Base-by-base conservation (phyloP, 257 asterid species). In the Sherardia arvensis region DNA sequence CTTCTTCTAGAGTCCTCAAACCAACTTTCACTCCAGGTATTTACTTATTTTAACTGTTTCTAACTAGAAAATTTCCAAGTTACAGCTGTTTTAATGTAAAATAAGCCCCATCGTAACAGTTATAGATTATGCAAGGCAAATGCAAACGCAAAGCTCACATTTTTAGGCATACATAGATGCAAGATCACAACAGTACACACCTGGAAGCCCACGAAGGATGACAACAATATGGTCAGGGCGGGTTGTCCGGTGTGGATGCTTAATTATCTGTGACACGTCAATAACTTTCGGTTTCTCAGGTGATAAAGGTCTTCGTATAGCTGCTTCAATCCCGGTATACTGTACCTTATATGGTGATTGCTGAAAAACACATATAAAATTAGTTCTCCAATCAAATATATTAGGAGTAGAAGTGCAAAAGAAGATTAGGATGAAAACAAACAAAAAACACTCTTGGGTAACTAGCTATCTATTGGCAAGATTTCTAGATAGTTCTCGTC, bases 201-300 rank as follows among this genome's bases (percentile, higher is more conserved):
- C 99, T 81, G 99, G 95, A 78, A 93, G 97, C 68, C 99, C 99
- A 63, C 97, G 90, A 66, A 90, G 80, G 62, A 93, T 85, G 57
- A 93, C 51, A 62, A 87, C 99, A 48, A 93, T 81, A 72, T 84
- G 96, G 81, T 85, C 97, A 26, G 99, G 99, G 33, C 96, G 97
- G 65, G 71, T 75, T 63, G 85, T 79, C 57, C 99, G 87, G 68
- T 85, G 81, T 43, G 99, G 99, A 57, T 84, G 81, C 87, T 84
- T 93, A 59, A 93, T 79, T 77, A 90, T 79, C 76, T 84, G 88
- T 48, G 84, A 78, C 47, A 85, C 99, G 71, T 93, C 95, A 72
- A 90, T 30, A 71, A 81, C 67, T 74, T 77, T 83, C 57, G 87
- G 84, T 71, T 81, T 78, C 30, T 82, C 90, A 17, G 70, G 53